Evolutionary conservation across 345 rosid genomes (phyloP), one percentile per base, ranked within the genome.

Genomic region (Turritis glabra): DNA sequence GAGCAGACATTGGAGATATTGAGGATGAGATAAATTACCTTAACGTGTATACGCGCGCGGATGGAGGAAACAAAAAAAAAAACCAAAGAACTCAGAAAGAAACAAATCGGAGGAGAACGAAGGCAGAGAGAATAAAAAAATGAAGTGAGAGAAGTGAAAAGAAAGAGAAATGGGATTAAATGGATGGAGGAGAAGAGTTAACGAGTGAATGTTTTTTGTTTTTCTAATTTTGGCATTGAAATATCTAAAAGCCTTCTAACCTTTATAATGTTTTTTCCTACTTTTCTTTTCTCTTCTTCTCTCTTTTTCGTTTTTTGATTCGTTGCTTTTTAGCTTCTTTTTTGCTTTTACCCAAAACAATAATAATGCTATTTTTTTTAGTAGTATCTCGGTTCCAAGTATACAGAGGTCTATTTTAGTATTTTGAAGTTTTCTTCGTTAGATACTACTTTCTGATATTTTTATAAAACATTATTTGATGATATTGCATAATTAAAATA

Each of bases 121-220:
- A 50, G 76, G 17, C 56, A 65, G 15, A 35, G 44, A 40, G 62
- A 47, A 72, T 12, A 64, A 52, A 67, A 58, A 67, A 41, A 57
- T 0, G 77, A 71, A 71, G 77, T 56, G 80, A 63, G 58, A 61
- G 54, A 60, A 52, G 77, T 52, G 46, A 12, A 40, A 51, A 59
- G 64, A 30, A 68, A 54, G 47, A 75, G 41, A 37, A 69, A 51
- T 26, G 47, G 52, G n/a, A n/a, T n/a, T n/a, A 62, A 43, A n/a
- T 8, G 58, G 4, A 55, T 82, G 89, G 96, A 70, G 76, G 80
- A 77, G 65, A 64, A 62, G 80, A 70, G 75, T 47, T 69, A 25
- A 62, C 59, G 41, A 59, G 55, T 48, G 62, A 59, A 68, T 76
- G 80, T 67, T 61, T 67, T 67, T 30, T 44, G 50, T 44, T 21